Percentiles rank a stretch among this genome's conserved stretches.
Evolutionary conservation across 371 early-diverging fungal genomes (phyloP).

Genomic region (Saksenaea vasiformis): DNA sequence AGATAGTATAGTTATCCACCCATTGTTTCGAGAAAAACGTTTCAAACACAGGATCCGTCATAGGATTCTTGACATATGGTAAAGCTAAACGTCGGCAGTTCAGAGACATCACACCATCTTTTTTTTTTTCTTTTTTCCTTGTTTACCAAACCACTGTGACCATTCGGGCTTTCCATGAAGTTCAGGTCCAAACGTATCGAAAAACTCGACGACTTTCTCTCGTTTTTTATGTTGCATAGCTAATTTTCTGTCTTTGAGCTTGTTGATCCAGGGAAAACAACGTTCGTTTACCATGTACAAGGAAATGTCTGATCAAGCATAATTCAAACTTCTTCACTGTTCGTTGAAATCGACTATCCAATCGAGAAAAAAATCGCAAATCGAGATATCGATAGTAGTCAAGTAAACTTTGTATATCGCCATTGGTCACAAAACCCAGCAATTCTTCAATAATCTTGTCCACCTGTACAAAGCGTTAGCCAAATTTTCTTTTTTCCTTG

Average conservation of each 20-base stretch:
- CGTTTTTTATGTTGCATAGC: conserved; percentile 63
- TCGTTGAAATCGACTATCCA: conserved; percentile 64
- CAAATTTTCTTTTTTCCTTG: neutral
- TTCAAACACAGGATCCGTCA: conserved; percentile 64
- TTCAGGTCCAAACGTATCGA: conserved; percentile 63
- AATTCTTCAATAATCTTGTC: conserved; percentile 71
- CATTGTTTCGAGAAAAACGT: conserved; percentile 67
- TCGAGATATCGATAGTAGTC: conserved; percentile 71
- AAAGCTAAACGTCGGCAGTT: conserved; percentile 37
- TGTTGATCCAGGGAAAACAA: neutral
- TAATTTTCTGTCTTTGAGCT: conserved; percentile 10
- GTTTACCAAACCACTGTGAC: conserved; percentile 71
- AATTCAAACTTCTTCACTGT: conserved; percentile 68
- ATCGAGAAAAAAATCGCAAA: conserved; percentile 65
- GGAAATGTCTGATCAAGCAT: conserved; percentile 61
- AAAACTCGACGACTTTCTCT: conserved; percentile 64
- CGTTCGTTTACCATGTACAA: conserved; percentile 55
- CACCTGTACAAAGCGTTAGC: conserved; percentile 33
- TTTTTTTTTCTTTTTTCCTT: neutral
- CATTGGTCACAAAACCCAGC: conserved; percentile 47
- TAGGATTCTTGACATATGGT: conserved; percentile 66
- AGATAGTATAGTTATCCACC: conserved; percentile 66
- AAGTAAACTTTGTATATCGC: conserved; percentile 60
- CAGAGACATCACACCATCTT: neutral
- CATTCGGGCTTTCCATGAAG: conserved; percentile 63